A percentile compares a stretch with the other conserved stretches of the same genome.
These are phyloP conservation scores for Ensete glaucum DNA, from an alignment of 176 grass and related monocot species.

Conservation along the genomic window DNA sequence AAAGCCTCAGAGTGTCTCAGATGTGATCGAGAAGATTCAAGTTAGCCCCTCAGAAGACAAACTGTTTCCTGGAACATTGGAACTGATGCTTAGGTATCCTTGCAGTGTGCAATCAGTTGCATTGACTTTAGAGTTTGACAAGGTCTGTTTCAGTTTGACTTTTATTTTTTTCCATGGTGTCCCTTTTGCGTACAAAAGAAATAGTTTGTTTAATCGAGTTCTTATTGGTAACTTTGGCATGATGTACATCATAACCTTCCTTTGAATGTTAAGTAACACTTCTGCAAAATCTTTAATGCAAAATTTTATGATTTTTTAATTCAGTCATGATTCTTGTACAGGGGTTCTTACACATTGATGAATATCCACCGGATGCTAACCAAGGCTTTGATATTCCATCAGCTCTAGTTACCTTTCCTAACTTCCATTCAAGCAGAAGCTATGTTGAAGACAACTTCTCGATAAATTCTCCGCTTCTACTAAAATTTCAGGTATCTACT, in stretches of 20 bases:
- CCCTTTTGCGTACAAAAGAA: background rate
- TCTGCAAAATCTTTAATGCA: background rate
- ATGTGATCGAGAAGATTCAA: slow-evolving; percentile 77
- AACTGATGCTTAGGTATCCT: slow-evolving; percentile 67
- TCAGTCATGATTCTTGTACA: slow-evolving; percentile 25
- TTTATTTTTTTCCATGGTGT: background rate
- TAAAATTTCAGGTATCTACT: slow-evolving; percentile 54
- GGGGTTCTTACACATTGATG: slow-evolving; percentile 95
- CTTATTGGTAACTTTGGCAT: background rate
- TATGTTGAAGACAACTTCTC: slow-evolving; percentile 36
- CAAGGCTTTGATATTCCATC: slow-evolving; percentile 99
- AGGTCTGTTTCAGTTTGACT: slow-evolving; percentile 44
- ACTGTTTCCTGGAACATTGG: slow-evolving; percentile 72
- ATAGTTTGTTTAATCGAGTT: background rate
- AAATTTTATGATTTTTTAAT: background rate
- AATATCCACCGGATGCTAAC: slow-evolving; percentile 99
- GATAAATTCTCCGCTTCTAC: slow-evolving; percentile 50
- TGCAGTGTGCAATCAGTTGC: slow-evolving; percentile 61
- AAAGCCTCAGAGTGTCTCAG: slow-evolving; percentile 42
- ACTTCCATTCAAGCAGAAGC: slow-evolving; percentile 61
- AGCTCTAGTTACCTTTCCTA: slow-evolving; percentile 89
- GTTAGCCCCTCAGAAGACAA: slow-evolving; percentile 93
- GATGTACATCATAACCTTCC: background rate
- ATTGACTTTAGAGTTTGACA: slow-evolving; percentile 85
- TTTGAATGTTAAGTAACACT: background rate